These are phyloP conservation scores for Wickerhamomyces strasburgensis DNA, from an alignment of 805 yeast genomes.

Conservation along the genomic window DNA sequence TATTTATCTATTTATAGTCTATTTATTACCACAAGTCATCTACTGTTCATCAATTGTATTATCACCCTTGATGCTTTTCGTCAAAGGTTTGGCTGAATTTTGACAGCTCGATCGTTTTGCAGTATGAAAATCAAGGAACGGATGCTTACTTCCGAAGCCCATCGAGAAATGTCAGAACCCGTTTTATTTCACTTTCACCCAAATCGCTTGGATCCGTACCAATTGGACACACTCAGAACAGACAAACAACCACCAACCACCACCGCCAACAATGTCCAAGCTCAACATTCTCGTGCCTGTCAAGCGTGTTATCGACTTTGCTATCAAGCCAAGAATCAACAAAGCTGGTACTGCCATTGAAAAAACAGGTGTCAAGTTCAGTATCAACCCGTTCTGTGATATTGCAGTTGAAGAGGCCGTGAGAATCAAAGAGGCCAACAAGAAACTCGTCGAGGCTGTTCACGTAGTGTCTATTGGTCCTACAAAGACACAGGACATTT, in stretches of 20 bases:
- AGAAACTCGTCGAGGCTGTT: slow-evolving; percentile 65
- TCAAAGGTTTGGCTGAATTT: too few species aligned
- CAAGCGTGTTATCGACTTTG: slow-evolving; percentile 91
- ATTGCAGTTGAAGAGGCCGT: slow-evolving; percentile 96
- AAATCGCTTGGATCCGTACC: neutral
- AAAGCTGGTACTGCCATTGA: slow-evolving; percentile 75
- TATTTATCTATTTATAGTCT: slow-evolving; percentile 7
- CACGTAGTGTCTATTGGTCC: slow-evolving; percentile 94
- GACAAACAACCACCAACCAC: too few species aligned
- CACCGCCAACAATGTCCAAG: slow-evolving; percentile 42
- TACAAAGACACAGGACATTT: slow-evolving; percentile 76
- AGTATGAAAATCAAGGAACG: too few species aligned
- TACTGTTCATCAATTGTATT: too few species aligned
- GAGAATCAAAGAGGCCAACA: slow-evolving; percentile 62
- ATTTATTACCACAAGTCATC: slow-evolving; percentile 9
- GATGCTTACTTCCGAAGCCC: neutral
- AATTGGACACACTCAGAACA: too few species aligned
- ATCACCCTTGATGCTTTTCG: too few species aligned
- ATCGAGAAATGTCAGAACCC: neutral
- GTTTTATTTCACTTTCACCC: neutral
- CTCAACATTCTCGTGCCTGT: slow-evolving; percentile 85
- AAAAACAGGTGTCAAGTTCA: slow-evolving; percentile 83
- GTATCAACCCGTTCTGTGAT: slow-evolving; percentile 96
- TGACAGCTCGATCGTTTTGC: too few species aligned
- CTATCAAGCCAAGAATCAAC: slow-evolving; percentile 88